Base-by-base conservation (phyloP, 2,329 filamentous ascomycete genomes). In the Pestalotiopsis sp. region DNA sequence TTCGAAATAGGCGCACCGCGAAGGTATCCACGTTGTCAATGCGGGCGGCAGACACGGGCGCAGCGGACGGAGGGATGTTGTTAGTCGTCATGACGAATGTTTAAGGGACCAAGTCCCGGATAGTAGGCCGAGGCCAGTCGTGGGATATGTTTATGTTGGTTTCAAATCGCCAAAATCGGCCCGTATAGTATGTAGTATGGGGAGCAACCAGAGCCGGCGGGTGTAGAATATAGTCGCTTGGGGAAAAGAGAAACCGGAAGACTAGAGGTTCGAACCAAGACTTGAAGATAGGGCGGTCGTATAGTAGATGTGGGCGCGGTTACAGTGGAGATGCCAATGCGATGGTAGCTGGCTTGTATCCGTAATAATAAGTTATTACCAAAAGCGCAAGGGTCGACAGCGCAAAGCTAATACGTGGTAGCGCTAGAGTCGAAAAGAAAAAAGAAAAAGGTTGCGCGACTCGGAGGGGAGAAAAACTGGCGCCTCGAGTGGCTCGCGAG, bases 21-120 rank as follows among this genome's bases (percentile, higher is more conserved):
- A 86, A 85, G 68, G 82, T 82, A 75, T 88, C 86, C 73, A 88
- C 81, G 62, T 81, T 81, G 75, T 88, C 85, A 76, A 90, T 85
- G 71, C 84, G 81, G 67, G 81, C 78, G 67, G 81, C 75, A 68
- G 77, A 73, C 24, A 73, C 44, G 17, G 66, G 69, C 60, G 69
- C 40, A 30, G 69, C 9, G 24, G 70, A 48, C 56, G 64, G 62
- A 17, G 59, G 72, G 70, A 69, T 70, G 65, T 72, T 69, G 66
- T 70, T 76, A 77, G 81, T 80, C 67, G 70, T 69, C 68, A 72
- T 66, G 62, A 57, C 58, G 69, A 44, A 64, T 52, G 57, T 40
- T 44, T n/a, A 66, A 65, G 69, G 66, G 52, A 66, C 67, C 14
- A 39, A 44, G 68, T 70, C 66, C 64, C 66, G 17, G 35, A 22